These are phyloP conservation scores for Mikania micrantha DNA, from an alignment of 129 eudicot species.

Conservation along the genomic window DNA sequence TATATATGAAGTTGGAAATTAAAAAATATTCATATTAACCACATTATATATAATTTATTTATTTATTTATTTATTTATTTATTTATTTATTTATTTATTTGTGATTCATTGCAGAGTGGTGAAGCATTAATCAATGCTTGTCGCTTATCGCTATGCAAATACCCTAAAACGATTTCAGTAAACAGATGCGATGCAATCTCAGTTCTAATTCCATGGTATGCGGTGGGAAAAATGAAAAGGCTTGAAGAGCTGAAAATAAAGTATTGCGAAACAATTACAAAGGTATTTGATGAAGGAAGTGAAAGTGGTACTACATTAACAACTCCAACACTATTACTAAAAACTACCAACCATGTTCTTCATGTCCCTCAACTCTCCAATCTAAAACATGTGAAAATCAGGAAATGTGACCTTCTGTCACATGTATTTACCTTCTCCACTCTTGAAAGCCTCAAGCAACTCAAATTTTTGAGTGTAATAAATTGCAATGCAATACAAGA, in stretches of 20 bases:
- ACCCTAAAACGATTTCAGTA: background rate
- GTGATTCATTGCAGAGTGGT: background rate
- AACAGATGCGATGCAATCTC: background rate
- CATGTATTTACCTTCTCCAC: background rate
- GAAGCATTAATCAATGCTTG: background rate
- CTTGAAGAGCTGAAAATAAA: background rate
- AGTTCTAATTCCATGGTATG: background rate
- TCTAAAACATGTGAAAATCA: background rate
- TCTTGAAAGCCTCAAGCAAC: background rate
- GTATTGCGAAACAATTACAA: background rate
- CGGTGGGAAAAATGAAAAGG: background rate
- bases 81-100: background rate
- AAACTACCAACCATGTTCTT: background rate
- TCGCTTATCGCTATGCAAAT: background rate
- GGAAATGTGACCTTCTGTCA: background rate
- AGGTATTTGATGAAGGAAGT: background rate
- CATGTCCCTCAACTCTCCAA: constrained; percentile 2
- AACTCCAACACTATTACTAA: too few species aligned
- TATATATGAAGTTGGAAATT: too few species aligned
- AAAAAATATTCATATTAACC: too few species aligned
- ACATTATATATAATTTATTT: too few species aligned
- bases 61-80: too few species aligned
- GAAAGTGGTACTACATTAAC: background rate
- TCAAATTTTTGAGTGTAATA: background rate
- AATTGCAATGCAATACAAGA: background rate